Evolutionary conservation across 352 stramenopile genomes (phyloP), one percentile per base, ranked within the genome.

Genomic region (Globisporangium megalacanthum): DNA sequence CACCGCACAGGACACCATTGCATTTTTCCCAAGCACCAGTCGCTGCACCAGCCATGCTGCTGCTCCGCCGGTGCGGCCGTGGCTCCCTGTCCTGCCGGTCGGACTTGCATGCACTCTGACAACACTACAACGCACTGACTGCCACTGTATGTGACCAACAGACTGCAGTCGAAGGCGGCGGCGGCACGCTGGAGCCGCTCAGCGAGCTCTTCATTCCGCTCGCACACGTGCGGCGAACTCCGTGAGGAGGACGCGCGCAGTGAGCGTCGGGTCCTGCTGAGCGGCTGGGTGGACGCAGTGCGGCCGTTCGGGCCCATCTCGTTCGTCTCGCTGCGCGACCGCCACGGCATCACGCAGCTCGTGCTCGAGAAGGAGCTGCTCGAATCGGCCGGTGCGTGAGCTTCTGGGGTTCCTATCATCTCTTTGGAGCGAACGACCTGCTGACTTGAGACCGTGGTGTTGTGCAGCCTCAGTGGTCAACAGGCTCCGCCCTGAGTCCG

Each of bases 281-380:
- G 75, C 59, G 86, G 86, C 3, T 95, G 86, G 86, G 77, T 95
- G 19, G 78, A 95, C 39, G 75, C 82, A 19, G 69, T 92, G 14
- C 82, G 83, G 14, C 69, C 79, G 14, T 92, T 89, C 31, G 86
- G 86, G 0, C 79, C 77, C 17, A 84, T 94, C 36, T 83, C 77
- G 7, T 96, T 96, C 64, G 68, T 93, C 22, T 89, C 79, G 31
- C 63, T 96, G 49, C 79, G 86, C 52, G 86, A 96, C 54, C 80
- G 82, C 46, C 70, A 87, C 51, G 86, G 86, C 31, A 70, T 85
- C 58, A 89, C 82, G 54, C 86, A 96, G 65, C 68, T 96, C 19
- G 80, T 92, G 48, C 68, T 93, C 22, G 76, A 89, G 54, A 88
- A 84, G 55, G 69, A 73, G 13, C 65, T 81, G 36, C 58, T 88